Conservation (phyloP, 1,284 basidiomycete species). For the Xerocomus amazonicus region DNA sequence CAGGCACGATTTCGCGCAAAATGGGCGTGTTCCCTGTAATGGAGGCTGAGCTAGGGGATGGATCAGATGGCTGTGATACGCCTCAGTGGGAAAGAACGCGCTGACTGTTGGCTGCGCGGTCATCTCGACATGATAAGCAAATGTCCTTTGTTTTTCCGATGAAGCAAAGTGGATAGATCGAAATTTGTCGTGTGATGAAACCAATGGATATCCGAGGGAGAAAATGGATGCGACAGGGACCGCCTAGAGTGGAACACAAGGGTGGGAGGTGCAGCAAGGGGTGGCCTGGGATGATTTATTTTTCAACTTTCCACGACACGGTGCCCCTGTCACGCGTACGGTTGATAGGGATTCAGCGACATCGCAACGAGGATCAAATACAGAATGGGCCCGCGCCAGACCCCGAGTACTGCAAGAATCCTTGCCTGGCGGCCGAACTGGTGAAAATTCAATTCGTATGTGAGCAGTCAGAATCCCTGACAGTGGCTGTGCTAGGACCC, state of each 20-base stretch:
- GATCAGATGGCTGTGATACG: slow-evolving; percentile 21
- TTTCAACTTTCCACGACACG: slow-evolving; percentile 27
- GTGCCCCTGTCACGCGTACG: slow-evolving; percentile 27
- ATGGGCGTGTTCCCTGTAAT: slow-evolving; percentile 7
- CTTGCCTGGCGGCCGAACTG: slow-evolving; percentile 8
- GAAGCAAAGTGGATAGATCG: background rate
- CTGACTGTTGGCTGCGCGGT: background rate
- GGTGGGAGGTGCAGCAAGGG: slow-evolving; percentile 14
- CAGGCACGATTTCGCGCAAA: slow-evolving; percentile 13
- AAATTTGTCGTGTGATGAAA: background rate
- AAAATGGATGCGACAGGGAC: slow-evolving; percentile 6
- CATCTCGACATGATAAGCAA: slow-evolving; percentile 4
- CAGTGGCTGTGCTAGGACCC: slow-evolving; percentile 15
- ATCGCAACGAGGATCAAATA: slow-evolving; percentile 32
- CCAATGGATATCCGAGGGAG: slow-evolving; percentile 21
- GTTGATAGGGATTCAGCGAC: slow-evolving; percentile 20
- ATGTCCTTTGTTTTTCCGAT: slow-evolving; percentile 6
- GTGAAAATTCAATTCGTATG: background rate
- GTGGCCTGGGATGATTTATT: slow-evolving; percentile 14
- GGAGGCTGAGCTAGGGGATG: slow-evolving; percentile 15
- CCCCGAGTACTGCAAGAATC: slow-evolving; percentile 4
- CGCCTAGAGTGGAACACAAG: slow-evolving; percentile 1
- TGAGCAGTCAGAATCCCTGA: background rate
- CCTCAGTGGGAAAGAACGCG: slow-evolving; percentile 1
- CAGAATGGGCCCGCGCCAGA: slow-evolving; percentile 2